A percentile compares a stretch with the other conserved stretches of the same genome.
Conservation (phyloP, 352 stramenopile genomes). For the Phytophthora sp. region DNA sequence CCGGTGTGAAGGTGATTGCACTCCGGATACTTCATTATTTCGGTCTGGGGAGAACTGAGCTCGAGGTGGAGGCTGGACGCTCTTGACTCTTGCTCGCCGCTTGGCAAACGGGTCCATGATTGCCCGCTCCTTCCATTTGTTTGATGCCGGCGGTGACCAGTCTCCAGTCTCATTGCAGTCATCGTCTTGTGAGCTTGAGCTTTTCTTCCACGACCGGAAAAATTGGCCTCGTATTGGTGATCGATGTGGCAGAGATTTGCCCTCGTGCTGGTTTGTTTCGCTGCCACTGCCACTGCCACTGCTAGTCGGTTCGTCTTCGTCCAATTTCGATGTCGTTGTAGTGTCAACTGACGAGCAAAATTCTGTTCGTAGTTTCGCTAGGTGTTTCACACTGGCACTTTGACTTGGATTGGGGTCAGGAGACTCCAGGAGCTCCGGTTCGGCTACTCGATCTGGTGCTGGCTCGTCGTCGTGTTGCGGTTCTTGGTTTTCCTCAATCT, state of each 20-base stretch:
- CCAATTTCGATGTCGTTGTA: not conserved
- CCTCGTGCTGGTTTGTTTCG: slow-evolving; percentile 37
- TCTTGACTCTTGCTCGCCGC: slow-evolving; percentile 30
- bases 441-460: not conserved
- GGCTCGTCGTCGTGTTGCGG: slow-evolving; percentile 24
- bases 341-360: slow-evolving; percentile 1
- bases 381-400: not conserved
- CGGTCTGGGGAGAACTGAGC: not conserved
- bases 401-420: slow-evolving; percentile 11
- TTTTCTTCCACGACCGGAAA: slow-evolving; percentile 67
- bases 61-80: slow-evolving; percentile 4
- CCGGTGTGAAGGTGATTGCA: slow-evolving; percentile 2
- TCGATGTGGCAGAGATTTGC: slow-evolving; percentile 3
- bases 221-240: slow-evolving; percentile 44
- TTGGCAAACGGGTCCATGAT: slow-evolving; percentile 78
- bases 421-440: slow-evolving; percentile 28
- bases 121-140: slow-evolving; percentile 81
- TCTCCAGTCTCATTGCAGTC: slow-evolving; percentile 23
- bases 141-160: slow-evolving; percentile 37
- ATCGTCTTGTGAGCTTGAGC: slow-evolving; percentile 13
- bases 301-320: slow-evolving; percentile 21
- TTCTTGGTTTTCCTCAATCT: slow-evolving; percentile 18
- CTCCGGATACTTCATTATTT: not conserved
- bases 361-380: not conserved
- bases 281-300: slow-evolving; percentile 23